Conservation (phyloP, 228 moss, liverwort and hornwort genomes). For the Sphagnum magellanicum region DNA sequence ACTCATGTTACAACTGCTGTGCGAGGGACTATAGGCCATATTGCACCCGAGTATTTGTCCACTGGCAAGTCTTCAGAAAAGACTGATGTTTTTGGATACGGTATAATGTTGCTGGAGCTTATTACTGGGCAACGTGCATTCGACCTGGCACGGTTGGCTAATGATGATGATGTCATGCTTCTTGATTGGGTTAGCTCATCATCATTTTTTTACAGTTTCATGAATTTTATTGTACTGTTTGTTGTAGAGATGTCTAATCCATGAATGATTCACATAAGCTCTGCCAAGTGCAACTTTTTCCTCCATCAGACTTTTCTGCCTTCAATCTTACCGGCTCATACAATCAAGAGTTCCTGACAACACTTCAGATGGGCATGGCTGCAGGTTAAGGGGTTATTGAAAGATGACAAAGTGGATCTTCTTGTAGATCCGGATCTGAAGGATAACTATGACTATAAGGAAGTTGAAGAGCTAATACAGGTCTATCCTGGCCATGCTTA, state of each 20-base stretch:
- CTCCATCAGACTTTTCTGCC: too few relatives aligned
- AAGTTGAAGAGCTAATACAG: conserved; percentile 51
- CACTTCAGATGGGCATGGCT: background rate
- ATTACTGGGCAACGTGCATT: conserved; percentile 48
- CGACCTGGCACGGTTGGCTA: conserved; percentile 54
- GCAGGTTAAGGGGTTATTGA: conserved; percentile 45
- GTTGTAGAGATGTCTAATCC: background rate
- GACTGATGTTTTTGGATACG: conserved; percentile 55
- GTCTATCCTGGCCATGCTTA: background rate
- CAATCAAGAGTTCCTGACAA: background rate
- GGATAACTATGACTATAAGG: conserved; percentile 31
- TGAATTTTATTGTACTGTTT: background rate
- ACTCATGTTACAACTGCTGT: conserved; percentile 62
- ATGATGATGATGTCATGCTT: conserved; percentile 58
- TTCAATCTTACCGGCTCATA: background rate
- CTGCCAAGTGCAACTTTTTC: background rate
- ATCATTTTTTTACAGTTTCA: background rate
- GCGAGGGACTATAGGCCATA: conserved; percentile 52
- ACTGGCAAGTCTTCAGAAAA: conserved; percentile 60
- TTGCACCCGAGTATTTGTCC: conserved; percentile 58
- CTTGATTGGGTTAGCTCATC: conserved; percentile 42
- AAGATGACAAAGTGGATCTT: conserved; percentile 43
- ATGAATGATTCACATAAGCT: background rate
- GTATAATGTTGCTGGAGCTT: conserved; percentile 59
- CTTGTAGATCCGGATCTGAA: conserved; percentile 53